These are phyloP conservation scores for Xylariaceae sp. DNA, from an alignment of 2,329 filamentous ascomycete species.

Conservation along the genomic window DNA sequence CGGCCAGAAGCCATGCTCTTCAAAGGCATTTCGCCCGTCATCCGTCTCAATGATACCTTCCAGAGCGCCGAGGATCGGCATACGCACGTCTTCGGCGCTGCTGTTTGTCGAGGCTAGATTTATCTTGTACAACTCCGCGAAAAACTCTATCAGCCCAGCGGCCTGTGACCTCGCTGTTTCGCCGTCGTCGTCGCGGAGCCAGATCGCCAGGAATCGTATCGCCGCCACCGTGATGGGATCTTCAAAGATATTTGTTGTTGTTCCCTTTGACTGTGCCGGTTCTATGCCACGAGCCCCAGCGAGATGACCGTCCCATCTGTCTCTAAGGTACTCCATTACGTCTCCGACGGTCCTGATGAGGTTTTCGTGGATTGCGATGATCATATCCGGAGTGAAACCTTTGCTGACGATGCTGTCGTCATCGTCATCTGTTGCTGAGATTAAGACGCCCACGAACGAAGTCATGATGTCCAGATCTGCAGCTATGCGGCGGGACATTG, in stretches of 20 bases:
- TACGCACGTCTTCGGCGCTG: conserved; percentile 55
- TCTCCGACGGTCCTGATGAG: conserved; percentile 58
- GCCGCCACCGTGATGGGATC: conserved; percentile 60
- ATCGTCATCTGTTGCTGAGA: conserved; percentile 48
- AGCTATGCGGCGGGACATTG: conserved; percentile 50
- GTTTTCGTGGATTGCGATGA: conserved; percentile 45
- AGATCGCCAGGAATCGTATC: conserved; percentile 56
- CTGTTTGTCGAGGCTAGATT: conserved; percentile 6
- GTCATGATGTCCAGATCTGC: conserved; percentile 61
- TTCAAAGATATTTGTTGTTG: no score
- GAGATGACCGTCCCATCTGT: conserved; percentile 59
- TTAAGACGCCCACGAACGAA: conserved; percentile 55
- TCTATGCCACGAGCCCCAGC: conserved; percentile 37
- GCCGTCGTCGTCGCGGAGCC: conserved; percentile 67
- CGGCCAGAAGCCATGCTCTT: conserved; percentile 7
- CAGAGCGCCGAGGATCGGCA: conserved; percentile 54
- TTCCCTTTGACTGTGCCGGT: conserved; percentile 51
- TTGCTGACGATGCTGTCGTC: conserved; percentile 4
- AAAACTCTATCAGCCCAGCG: conserved; percentile 58
- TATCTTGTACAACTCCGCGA: conserved; percentile 56
- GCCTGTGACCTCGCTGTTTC: conserved; percentile 53
- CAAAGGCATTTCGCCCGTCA: conserved; percentile 34
- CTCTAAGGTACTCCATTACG: conserved; percentile 63
- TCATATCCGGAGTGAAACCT: conserved; percentile 52
- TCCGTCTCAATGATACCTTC: conserved; percentile 52